Percentiles rank a stretch among this genome's conserved stretches.
These are phyloP conservation scores for Limtongia smithiae DNA, from an alignment of 805 yeast genomes.

Conservation along the genomic window DNA sequence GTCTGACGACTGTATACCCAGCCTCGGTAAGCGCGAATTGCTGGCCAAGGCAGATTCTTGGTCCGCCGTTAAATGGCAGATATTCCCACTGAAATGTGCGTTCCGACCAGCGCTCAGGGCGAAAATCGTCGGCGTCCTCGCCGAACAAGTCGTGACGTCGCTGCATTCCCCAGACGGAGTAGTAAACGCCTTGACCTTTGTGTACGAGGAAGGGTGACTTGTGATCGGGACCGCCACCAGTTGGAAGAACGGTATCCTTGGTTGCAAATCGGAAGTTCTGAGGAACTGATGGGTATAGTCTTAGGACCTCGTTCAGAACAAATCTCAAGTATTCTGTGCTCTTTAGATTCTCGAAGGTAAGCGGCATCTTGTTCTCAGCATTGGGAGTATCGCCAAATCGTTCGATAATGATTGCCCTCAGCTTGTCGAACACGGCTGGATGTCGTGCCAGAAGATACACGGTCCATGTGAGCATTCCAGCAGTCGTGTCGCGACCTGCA, in stretches of 20 bases:
- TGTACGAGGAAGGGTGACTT: conserved; percentile 41
- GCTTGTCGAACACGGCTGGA: conserved; percentile 34
- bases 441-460: conserved; percentile 47
- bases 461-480: conserved; percentile 47
- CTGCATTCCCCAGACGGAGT: conserved; percentile 45
- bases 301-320: conserved; percentile 48
- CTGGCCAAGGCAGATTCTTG: conserved; percentile 54
- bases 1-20: conserved; percentile 43
- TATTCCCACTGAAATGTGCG: conserved; percentile 46
- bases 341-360: conserved; percentile 49
- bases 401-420: conserved; percentile 41
- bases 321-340: conserved; percentile 47
- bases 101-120: conserved; percentile 50
- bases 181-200: conserved; percentile 45
- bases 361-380: conserved; percentile 24
- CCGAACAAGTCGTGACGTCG: conserved; percentile 44
- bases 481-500: conserved; percentile 58
- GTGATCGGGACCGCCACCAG: conserved; percentile 49
- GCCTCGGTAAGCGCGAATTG: conserved; percentile 56
- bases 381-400: conserved; percentile 38
- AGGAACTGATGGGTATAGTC: conserved; percentile 54
- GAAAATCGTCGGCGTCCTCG: conserved; percentile 44
- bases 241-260: conserved; percentile 48
- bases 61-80: conserved; percentile 55
- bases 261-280: conserved; percentile 46